Evolutionary conservation across 2,329 filamentous ascomycete genomes (phyloP).

Genomic region (Xylariaceae sp.): DNA sequence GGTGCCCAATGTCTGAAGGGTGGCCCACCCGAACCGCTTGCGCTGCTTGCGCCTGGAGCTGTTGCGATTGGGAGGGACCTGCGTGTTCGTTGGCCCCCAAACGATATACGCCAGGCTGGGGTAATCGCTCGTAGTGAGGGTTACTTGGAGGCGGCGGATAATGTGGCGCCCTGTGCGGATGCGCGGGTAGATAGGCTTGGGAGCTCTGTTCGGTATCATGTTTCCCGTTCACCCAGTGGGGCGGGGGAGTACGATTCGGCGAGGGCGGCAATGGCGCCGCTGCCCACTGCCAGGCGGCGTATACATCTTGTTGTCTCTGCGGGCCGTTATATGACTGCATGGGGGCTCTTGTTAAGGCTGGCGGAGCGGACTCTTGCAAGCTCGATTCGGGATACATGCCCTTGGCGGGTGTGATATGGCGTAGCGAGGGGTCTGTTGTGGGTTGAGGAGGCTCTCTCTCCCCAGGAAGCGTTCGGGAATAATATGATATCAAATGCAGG

Average conservation of each 20-base stretch:
- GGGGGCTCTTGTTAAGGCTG: conserved; percentile 73
- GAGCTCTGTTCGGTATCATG: neutral
- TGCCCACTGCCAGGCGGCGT: conserved; percentile 15
- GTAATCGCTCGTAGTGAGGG: conserved; percentile 28
- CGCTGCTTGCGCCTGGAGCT: conserved; percentile 41
- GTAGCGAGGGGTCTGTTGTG: conserved; percentile 71
- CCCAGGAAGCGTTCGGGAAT: conserved; percentile 72
- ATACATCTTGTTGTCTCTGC: conserved; percentile 28
- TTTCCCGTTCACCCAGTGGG: conserved; percentile 21
- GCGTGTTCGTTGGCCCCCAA: conserved; percentile 31
- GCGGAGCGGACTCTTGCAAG: conserved; percentile 76
- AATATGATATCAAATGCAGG: conserved; percentile 96
- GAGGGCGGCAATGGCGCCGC: conserved; percentile 36
- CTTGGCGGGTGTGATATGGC: conserved; percentile 81
- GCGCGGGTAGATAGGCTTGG: neutral
- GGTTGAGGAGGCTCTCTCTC: conserved; percentile 74
- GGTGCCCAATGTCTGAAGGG: conserved; percentile 32
- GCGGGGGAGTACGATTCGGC: conserved; percentile 40
- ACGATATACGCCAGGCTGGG: conserved; percentile 16
- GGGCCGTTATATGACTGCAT: conserved; percentile 48
- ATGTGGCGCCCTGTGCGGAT: neutral
- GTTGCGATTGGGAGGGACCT: conserved; percentile 39
- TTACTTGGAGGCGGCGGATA: conserved; percentile 3
- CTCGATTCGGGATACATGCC: conserved; percentile 97
- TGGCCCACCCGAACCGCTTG: conserved; percentile 40